Evolutionary conservation across 441 rosid species (phyloP).

Genomic region (Aquilaria agallochum): DNA sequence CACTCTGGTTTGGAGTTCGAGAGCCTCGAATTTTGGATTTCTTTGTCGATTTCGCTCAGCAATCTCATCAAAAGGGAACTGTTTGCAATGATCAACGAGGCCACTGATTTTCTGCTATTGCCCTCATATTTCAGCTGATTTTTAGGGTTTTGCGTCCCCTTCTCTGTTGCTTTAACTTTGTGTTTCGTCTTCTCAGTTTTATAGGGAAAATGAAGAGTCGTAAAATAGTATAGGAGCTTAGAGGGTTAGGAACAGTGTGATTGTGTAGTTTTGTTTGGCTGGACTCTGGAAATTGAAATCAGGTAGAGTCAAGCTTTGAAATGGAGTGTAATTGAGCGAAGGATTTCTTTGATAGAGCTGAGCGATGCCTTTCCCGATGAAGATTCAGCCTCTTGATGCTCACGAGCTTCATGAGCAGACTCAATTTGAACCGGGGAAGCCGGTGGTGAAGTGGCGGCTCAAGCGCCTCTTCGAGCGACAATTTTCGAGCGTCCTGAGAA

Average conservation of each 20-base stretch:
- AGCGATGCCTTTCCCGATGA: conserved; percentile 54
- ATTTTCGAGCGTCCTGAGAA: conserved; percentile 44
- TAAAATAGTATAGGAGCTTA: background rate
- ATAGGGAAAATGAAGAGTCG: conserved; percentile 10
- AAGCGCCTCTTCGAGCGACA: conserved; percentile 88
- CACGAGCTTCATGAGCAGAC: conserved; percentile 23
- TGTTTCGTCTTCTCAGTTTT: conserved; percentile 7
- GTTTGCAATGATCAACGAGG: conserved; percentile 1
- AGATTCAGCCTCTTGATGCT: conserved; percentile 74
- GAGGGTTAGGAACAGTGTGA: background rate
- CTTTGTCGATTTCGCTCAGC: conserved; percentile 23
- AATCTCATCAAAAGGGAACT: conserved; percentile 16
- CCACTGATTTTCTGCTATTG: background rate
- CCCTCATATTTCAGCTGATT: conserved; percentile 4
- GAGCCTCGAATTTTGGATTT: conserved; percentile 24
- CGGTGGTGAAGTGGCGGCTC: conserved; percentile 63
- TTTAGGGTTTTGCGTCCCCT: background rate
- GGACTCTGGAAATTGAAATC: background rate
- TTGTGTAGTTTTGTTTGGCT: conserved; percentile 8
- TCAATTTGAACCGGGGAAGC: conserved; percentile 47
- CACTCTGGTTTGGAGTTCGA: conserved; percentile 11
- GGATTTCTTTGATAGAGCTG: conserved; percentile 6
- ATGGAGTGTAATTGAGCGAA: conserved; percentile 6
- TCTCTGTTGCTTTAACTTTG: background rate
- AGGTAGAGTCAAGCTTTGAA: background rate